A percentile compares a stretch with the other conserved stretches of the same genome.
phyloP scores from a whole-genome alignment of 495 filamentous ascomycete species.

The Xylaria grammica region DNA sequence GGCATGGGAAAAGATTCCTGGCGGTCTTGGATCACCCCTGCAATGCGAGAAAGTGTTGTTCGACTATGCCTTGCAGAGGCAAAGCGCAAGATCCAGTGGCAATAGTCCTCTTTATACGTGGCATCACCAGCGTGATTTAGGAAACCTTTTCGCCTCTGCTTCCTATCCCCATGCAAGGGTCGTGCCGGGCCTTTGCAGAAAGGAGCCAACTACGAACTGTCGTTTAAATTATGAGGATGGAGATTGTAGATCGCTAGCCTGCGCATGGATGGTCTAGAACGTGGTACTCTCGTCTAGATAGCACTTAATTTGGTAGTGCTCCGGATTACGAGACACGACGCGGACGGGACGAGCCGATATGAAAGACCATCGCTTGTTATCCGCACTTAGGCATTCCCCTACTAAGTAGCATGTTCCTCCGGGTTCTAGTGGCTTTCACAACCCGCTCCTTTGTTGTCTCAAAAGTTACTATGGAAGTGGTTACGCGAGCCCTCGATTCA shows the following conservation, averaged over 20 bases:
- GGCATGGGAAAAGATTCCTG: not conserved
- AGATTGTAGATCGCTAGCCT: not conserved
- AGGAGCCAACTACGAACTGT: too few species aligned
- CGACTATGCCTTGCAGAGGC: slow-evolving; percentile 4
- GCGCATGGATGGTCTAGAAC: not conserved
- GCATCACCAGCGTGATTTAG: slow-evolving; percentile 2
- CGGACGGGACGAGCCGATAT: not conserved
- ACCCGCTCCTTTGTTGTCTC: not conserved
- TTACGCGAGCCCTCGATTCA: not conserved
- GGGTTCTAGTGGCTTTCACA: not conserved
- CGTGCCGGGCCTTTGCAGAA: not conserved
- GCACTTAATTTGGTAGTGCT: too few species aligned
- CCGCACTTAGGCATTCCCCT: too few species aligned
- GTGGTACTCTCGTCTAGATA: not conserved
- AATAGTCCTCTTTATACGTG: not conserved
- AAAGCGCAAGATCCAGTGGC: slow-evolving; percentile 4
- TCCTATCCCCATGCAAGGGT: not conserved
- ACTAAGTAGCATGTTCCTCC: too few species aligned
- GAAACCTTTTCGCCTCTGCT: not conserved
- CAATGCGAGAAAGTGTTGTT: not conserved
- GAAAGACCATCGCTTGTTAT: not conserved
- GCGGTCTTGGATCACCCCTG: slow-evolving; percentile 15
- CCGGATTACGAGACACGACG: too few species aligned
- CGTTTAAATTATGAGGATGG: too few species aligned
- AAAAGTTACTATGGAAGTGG: not conserved